phyloP scores from a whole-genome alignment of 371 early-diverging fungal genomes.

The Mortierella sp. region DNA sequence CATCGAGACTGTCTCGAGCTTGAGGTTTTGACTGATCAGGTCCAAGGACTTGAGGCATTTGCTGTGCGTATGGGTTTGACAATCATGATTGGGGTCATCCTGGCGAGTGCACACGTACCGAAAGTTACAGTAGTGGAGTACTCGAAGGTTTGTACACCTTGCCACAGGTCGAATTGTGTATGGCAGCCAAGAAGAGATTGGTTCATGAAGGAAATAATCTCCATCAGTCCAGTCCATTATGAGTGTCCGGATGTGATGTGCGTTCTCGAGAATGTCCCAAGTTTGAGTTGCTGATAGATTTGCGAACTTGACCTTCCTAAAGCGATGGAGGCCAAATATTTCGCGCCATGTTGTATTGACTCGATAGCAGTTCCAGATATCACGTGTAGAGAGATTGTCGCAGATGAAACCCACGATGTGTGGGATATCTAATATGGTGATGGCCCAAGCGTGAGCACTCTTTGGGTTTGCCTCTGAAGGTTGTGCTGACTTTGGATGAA shows the following conservation, averaged over 20 bases:
- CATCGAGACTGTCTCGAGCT: background rate
- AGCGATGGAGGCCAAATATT: background rate
- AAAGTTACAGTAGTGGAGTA: background rate
- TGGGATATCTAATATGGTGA: background rate
- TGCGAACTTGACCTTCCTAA: background rate
- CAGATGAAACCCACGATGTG: background rate
- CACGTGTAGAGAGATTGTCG: background rate
- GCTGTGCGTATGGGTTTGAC: too few relatives aligned
- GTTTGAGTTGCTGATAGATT: background rate
- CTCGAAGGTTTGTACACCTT: background rate
- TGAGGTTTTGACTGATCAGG: background rate
- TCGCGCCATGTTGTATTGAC: slow-evolving; percentile 1
- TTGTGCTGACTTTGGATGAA: too few relatives aligned
- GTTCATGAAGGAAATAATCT: background rate
- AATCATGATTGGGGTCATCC: too few relatives aligned
- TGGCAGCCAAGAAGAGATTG: background rate
- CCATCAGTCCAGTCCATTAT: background rate
- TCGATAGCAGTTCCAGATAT: background rate
- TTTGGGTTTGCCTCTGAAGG: too few relatives aligned
- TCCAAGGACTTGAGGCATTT: background rate
- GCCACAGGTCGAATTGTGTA: background rate
- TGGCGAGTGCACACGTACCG: background rate
- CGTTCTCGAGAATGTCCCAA: background rate
- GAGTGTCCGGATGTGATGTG: background rate
- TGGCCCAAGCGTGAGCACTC: too few relatives aligned